These are phyloP conservation scores for Magnolia changhungtana DNA, from an alignment of 164 flowering plant species.

Conservation along the genomic window DNA sequence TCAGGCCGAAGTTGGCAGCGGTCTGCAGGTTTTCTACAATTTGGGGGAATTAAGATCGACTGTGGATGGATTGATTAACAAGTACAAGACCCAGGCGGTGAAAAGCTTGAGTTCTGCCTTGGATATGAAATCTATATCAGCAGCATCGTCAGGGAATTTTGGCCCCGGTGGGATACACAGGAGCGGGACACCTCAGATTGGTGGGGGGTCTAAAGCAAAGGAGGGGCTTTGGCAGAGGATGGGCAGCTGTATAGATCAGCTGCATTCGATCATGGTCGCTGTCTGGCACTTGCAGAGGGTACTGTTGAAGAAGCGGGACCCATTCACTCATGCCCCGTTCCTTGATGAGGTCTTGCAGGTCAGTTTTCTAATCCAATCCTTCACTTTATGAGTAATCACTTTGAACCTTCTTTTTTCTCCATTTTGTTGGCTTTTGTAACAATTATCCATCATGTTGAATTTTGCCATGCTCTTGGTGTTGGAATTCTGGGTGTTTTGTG, in stretches of 20 bases:
- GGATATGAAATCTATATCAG: conserved; percentile 84
- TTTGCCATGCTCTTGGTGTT: neutral
- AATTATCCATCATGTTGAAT: neutral
- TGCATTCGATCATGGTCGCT: conserved; percentile 75
- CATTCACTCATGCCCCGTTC: conserved; percentile 83
- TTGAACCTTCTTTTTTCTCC: neutral
- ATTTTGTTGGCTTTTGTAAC: neutral
- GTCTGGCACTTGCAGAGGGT: conserved; percentile 99
- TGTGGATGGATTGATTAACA: conserved; percentile 68
- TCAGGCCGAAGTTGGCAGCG: conserved; percentile 95
- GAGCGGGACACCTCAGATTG: conserved; percentile 92
- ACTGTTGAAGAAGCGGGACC: conserved; percentile 92
- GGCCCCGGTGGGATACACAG: conserved; percentile 83
- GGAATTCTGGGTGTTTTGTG: neutral
- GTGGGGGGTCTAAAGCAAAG: conserved; percentile 78
- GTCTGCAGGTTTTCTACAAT: conserved; percentile 92
- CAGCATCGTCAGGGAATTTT: conserved; percentile 37
- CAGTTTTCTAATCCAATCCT: conserved; percentile 7
- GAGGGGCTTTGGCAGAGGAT: conserved; percentile 90
- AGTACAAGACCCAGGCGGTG: conserved; percentile 64
- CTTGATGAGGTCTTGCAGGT: conserved; percentile 95
- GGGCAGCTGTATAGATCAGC: conserved; percentile 76
- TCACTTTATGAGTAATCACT: neutral
- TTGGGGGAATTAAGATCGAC: conserved; percentile 73
- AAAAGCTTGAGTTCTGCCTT: conserved; percentile 69